Conservation (phyloP, 129 eudicot genomes). For the Flaveria brownii region DNA sequence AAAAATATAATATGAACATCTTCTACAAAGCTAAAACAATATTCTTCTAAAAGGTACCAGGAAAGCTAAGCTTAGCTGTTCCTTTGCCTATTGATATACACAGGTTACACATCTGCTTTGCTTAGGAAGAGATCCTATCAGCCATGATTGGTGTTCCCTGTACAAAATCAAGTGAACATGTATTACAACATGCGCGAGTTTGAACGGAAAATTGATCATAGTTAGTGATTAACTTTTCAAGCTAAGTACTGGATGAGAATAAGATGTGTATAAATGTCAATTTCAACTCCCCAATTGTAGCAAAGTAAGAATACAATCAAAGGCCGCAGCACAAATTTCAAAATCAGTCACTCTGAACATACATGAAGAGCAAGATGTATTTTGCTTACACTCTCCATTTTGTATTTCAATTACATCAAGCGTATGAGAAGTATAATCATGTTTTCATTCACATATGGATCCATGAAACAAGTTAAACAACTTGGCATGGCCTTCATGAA, state of each 20-base stretch:
- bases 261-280: too few species aligned
- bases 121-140: not conserved
- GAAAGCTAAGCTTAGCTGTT: not conserved
- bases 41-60: not conserved
- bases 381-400: not conserved
- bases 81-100: conserved; percentile 4
- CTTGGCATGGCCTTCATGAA: not conserved
- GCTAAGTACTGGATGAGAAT: too few species aligned
- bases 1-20: conserved; percentile 6
- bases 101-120: not conserved
- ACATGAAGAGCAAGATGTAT: not conserved
- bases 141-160: conserved; percentile 5
- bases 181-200: too few species aligned
- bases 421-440: not conserved
- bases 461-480: not conserved
- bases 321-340: too few species aligned
- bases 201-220: too few species aligned
- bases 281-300: too few species aligned
- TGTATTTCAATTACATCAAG: not conserved
- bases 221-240: too few species aligned
- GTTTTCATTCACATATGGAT: not conserved
- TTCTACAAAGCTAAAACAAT: conserved; percentile 6
- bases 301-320: too few species aligned
- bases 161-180: conserved; percentile 6
- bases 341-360: not conserved